These are phyloP conservation scores for Cercospora citrullina DNA, from an alignment of 2,329 filamentous ascomycete genomes.

Conservation along the genomic window DNA sequence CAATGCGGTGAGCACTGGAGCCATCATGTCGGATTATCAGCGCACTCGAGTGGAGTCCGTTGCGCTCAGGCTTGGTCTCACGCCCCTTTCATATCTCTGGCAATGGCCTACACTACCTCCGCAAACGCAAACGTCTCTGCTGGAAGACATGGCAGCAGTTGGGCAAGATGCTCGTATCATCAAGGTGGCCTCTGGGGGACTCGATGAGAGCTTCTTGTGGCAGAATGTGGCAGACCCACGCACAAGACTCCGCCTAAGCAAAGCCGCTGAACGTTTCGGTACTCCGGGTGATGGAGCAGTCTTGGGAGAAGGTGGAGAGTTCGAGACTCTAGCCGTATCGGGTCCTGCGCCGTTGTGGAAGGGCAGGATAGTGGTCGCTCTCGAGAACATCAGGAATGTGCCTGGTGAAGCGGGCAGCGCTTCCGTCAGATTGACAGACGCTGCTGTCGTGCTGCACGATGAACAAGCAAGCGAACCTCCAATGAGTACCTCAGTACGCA, in stretches of 20 bases:
- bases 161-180: conserved; percentile 87
- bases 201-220: conserved; percentile 81
- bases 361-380: conserved; percentile 64
- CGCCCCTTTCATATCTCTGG: conserved; percentile 86
- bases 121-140: conserved; percentile 53
- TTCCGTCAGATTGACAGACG: conserved; percentile 65
- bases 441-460: conserved; percentile 45
- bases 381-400: conserved; percentile 55
- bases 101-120: conserved; percentile 76
- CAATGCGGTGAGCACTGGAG: conserved; percentile 85
- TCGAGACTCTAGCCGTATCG: conserved; percentile 85
- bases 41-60: conserved; percentile 93
- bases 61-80: conserved; percentile 77
- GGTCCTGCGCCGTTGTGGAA: conserved; percentile 75
- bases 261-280: conserved; percentile 67
- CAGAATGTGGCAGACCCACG: conserved; percentile 65
- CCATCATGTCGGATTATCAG: conserved; percentile 93
- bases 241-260: conserved; percentile 51
- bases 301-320: conserved; percentile 91
- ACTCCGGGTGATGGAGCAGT: conserved; percentile 65
- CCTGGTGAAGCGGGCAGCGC: conserved; percentile 73
- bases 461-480: not conserved
- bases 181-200: conserved; percentile 88
- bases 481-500: conserved; percentile 39
- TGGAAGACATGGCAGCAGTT: conserved; percentile 76